A percentile compares a stretch with the other conserved stretches of the same genome.
These are phyloP conservation scores for Calamus simplicifolius DNA, from an alignment of 176 grass and related monocot genomes.

Conservation along the genomic window DNA sequence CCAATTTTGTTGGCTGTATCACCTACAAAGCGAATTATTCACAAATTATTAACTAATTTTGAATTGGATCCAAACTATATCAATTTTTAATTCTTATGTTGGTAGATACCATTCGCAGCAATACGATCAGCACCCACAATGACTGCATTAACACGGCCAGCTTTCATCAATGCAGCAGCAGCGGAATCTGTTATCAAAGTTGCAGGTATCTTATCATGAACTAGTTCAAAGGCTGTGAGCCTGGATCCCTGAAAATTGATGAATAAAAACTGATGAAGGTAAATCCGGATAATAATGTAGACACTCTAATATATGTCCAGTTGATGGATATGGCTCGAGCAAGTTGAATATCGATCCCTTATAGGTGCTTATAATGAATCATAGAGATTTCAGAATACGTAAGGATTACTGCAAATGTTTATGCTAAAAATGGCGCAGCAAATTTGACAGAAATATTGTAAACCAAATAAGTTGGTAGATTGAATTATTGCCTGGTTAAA, in stretches of 20 bases:
- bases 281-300: too few relatives aligned
- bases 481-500: slow-evolving; percentile 71
- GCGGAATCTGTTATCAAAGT: slow-evolving; percentile 91
- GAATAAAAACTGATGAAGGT: slow-evolving; percentile 4
- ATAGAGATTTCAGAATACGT: too few relatives aligned
- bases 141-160: slow-evolving; percentile 48
- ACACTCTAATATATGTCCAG: too few relatives aligned
- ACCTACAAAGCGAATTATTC: slow-evolving; percentile 35
- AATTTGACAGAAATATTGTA: too few relatives aligned
- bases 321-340: too few relatives aligned
- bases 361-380: too few relatives aligned
- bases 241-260: slow-evolving; percentile 64
- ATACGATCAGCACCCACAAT: slow-evolving; percentile 87
- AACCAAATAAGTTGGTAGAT: not conserved
- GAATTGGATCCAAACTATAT: not conserved
- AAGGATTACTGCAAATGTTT: not conserved
- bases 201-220: slow-evolving; percentile 88
- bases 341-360: too few relatives aligned
- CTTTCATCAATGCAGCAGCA: slow-evolving; percentile 79
- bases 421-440: not conserved
- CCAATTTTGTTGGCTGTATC: slow-evolving; percentile 98
- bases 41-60: not conserved
- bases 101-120: slow-evolving; percentile 60
- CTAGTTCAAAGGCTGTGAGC: slow-evolving; percentile 85
- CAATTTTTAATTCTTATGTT: too few relatives aligned